Conservation (phyloP, 169 alveolate genomes). For the Perkinsus olseni region DNA sequence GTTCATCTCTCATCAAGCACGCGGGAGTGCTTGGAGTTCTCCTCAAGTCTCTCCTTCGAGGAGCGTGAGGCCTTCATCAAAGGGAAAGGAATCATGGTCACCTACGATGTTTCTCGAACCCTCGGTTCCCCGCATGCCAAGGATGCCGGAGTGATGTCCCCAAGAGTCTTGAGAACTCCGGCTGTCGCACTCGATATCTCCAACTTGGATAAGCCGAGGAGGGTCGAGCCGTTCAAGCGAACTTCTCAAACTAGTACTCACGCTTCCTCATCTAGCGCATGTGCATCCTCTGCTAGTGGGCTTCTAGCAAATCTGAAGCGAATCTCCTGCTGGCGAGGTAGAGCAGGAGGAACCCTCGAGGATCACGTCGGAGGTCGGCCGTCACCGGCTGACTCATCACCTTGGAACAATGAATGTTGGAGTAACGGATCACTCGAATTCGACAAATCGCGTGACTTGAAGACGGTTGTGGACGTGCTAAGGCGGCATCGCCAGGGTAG, state of each 20-base stretch:
- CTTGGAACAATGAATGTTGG: background rate
- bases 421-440: background rate
- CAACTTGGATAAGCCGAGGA: background rate
- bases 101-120: constrained; percentile 39
- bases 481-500: background rate
- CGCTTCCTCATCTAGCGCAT: background rate
- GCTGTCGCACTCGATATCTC: background rate
- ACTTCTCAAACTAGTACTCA: background rate
- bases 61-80: constrained; percentile 57
- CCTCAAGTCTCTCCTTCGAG: constrained; percentile 27
- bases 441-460: background rate
- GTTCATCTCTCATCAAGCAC: constrained; percentile 64
- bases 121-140: background rate
- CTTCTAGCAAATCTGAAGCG: background rate
- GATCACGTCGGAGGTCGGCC: background rate
- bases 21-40: constrained; percentile 27
- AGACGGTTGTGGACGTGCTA: background rate
- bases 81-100: constrained; percentile 72
- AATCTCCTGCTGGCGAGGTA: background rate
- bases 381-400: background rate
- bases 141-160: background rate
- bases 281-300: background rate
- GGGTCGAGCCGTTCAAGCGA: background rate
- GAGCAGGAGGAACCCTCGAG: too few relatives aligned
- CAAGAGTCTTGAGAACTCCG: background rate